Evolutionary conservation across 2,329 filamentous ascomycete species (phyloP).

Genomic region (Berkeleyomyces rouxiae): DNA sequence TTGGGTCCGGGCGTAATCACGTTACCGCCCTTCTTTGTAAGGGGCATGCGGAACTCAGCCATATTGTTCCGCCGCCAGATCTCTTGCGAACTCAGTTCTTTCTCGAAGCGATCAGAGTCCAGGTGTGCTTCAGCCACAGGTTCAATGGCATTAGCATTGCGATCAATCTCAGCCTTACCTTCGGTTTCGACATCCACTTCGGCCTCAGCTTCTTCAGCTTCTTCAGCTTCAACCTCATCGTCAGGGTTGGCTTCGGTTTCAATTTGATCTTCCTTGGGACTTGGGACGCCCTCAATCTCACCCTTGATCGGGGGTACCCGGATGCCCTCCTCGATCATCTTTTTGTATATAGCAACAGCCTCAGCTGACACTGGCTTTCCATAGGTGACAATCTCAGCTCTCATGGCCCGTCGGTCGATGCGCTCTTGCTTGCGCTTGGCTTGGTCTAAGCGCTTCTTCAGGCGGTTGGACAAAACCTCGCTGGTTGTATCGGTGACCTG

Average conservation of each 20-base stretch:
- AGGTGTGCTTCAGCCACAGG: neutral
- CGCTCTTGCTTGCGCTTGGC: conserved; percentile 5
- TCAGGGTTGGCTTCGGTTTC: neutral
- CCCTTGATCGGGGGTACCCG: neutral
- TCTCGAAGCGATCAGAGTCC: neutral
- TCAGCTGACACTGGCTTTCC: conserved; percentile 6
- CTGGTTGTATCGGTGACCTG: neutral
- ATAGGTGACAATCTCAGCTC: conserved; percentile 1
- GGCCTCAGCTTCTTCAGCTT: neutral
- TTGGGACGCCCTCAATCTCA: neutral
- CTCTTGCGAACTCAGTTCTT: neutral
- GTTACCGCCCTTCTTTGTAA: conserved; percentile 13
- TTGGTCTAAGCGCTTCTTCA: conserved; percentile 4
- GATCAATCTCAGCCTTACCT: neutral
- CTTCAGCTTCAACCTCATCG: neutral
- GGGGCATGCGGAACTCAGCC: neutral
- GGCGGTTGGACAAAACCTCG: neutral
- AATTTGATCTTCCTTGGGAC: too few species aligned
- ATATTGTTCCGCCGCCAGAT: neutral
- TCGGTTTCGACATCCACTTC: neutral
- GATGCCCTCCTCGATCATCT: neutral
- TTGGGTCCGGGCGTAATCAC: conserved; percentile 33
- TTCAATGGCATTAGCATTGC: neutral
- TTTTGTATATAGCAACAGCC: conserved; percentile 4
- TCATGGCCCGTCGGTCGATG: neutral